Percentiles rank a stretch among this genome's conserved stretches.
Conservation (phyloP, 2,329 filamentous ascomycete genomes). For the Septoria petroselini region DNA sequence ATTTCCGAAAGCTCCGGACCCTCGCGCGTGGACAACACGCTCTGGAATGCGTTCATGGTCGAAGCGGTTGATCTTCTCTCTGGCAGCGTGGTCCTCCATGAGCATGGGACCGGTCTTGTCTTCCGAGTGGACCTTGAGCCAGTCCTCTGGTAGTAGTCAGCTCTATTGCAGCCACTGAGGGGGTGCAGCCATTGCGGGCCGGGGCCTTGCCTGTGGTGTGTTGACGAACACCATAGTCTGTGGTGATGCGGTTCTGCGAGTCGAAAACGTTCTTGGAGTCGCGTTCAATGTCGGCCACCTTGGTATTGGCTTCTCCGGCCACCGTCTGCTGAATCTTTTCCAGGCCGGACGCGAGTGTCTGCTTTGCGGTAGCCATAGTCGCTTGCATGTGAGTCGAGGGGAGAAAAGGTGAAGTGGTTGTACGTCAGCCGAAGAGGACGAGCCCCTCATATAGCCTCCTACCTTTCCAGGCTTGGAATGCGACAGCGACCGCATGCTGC, state of each 20-base stretch:
- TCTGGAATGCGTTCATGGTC: conserved; percentile 71
- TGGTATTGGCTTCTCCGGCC: conserved; percentile 42
- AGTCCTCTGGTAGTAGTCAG: conserved; percentile 57
- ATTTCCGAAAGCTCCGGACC: conserved; percentile 62
- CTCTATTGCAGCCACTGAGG: too few species aligned
- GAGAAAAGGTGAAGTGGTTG: background rate
- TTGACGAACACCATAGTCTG: conserved; percentile 73
- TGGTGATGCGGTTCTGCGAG: conserved; percentile 61
- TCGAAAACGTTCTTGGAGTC: conserved; percentile 59
- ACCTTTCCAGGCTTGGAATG: background rate
- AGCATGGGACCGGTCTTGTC: conserved; percentile 65
- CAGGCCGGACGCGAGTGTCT: conserved; percentile 27
- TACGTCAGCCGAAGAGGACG: background rate
- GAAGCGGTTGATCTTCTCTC: conserved; percentile 76
- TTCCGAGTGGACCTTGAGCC: conserved; percentile 64
- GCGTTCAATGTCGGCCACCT: conserved; percentile 59
- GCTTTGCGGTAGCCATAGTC: conserved; percentile 26
- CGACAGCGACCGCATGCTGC: conserved; percentile 7
- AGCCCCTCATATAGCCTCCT: background rate
- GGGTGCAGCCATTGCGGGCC: too few species aligned
- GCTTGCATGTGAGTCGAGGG: conserved; percentile 2
- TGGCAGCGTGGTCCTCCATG: conserved; percentile 67
- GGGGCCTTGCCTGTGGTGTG: conserved; percentile 55
- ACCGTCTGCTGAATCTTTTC: conserved; percentile 36
- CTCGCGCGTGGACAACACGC: conserved; percentile 65